Base-by-base conservation (phyloP, 116 monocot genomes). In the Zostera marina region DNA sequence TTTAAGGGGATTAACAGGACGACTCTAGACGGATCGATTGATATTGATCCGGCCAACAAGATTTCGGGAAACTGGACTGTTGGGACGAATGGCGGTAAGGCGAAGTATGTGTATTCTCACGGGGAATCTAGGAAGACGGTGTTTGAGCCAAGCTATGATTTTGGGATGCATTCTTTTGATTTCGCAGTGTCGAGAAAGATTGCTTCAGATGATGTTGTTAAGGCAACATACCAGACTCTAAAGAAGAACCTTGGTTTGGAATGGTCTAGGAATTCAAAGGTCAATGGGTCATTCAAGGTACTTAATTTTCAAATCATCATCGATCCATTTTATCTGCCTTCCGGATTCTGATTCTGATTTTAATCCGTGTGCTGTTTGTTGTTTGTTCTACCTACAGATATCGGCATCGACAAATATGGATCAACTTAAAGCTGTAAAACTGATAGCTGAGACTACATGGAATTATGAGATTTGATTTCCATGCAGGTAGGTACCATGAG, bases 211-310 rank as follows among this genome's bases (percentile, higher is more conserved):
- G 76, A 87, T 53, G 64, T 78, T 1, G 20, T 87, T 9, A 80
- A 69, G 66, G 92, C 77, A 19, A 73, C 72, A 8, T 92, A 83
- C 55, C 71, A 74, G 66, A 74, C 83, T 41, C 68, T 80, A 8
- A 68, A 60, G 55, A 78, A 79, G 70, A 55, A 70, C 1, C 72
- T 92, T 42, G 87, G 72, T 15, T 42, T 92, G 44, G 87, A 92
- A 59, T 92, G 87, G 92, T 80, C 61, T 5, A 64, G 65, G 24
- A 53, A 71, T 24, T 65, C 71, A 2, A 71, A 71, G 43, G 25
- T 60, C 63, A 77, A 74, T 66, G 92, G 76, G 12, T 73, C 73
- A 41, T 91, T 91, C 62, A 91, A 91, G 91, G 85, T 91, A 41
- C 20, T 32, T 5, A 32, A 32, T 32, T 32, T 32, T 32, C 5